Base-by-base conservation (phyloP, 805 yeast genomes). In the Wickerhamomyces tratensis region DNA sequence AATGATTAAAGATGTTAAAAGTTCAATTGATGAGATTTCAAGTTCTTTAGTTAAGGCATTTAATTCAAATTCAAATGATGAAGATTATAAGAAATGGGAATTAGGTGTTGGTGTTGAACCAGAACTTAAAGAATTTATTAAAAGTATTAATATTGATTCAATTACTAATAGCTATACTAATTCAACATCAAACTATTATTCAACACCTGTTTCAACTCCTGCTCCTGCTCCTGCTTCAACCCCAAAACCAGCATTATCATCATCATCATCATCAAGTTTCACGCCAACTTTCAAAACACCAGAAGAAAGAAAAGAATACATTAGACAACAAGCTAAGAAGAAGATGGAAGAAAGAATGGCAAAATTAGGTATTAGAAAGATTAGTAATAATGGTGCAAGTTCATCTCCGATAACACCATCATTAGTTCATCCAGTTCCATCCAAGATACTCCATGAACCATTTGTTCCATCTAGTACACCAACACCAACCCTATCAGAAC, bases 261-360 rank as follows among this genome's bases (percentile, higher is more conserved):
- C 50, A 33, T 25, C 49, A 7, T 36, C 57, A 15, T 39, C 56
- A 25, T 29, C 47, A 27, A 33, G 48, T 2, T 12, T 46, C 5
- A 27, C 30, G 2, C 30, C 30, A 27, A 14, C 48, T 8, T 64
- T 61, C 50, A 67, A 59, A 30, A 65, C 77, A 10, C 71, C 84
- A 1, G 83, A 77, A 45, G 89, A 84, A 38, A 69, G 94, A 46
- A 75, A 93, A 6, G 82, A 86, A n/a, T 74, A 76, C 53, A 78
- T 86, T 41, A 87, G 86, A 59, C 91, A 87, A 14, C 91, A 85
- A 54, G 86, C 86, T 3, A 76, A 76, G 51, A 79, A 80, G 53
- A 75, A 85, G 61, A 87, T 88, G 96, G 80, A 79, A 46, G 95
- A 85, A 53, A 71, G 87, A 52, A 69, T 87, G 53, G 95, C 94